Percentiles rank a stretch among this genome's conserved stretches.
Conservation (phyloP, 805 yeast genomes). For the Jamesozyma jinghongensis region DNA sequence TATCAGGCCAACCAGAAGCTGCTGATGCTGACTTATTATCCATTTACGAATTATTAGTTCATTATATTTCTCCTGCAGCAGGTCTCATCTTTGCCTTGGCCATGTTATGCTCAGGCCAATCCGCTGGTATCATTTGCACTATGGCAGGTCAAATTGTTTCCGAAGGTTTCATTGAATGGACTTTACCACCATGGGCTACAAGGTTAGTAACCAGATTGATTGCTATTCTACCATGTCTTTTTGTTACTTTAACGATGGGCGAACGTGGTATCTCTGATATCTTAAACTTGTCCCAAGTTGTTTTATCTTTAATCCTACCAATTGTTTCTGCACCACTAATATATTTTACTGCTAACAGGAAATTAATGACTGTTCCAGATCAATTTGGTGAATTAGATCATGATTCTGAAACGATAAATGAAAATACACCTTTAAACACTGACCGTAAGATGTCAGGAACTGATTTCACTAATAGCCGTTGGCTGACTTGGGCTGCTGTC, state of each 20-base stretch:
- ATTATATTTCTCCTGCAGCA: constrained; percentile 73
- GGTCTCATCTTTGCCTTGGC: constrained; percentile 87
- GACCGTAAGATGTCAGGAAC: constrained; percentile 23
- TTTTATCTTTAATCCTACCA: constrained; percentile 70
- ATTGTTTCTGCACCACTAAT: constrained; percentile 83
- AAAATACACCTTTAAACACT: constrained; percentile 23
- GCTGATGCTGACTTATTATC: constrained; percentile 77
- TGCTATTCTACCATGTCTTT: constrained; percentile 77
- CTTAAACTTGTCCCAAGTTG: constrained; percentile 76
- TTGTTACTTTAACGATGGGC: constrained; percentile 65
- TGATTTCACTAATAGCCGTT: constrained; percentile 64
- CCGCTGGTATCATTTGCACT: constrained; percentile 92
- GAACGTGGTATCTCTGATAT: constrained; percentile 71
- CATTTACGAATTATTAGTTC: constrained; percentile 60
- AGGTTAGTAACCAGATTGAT: constrained; percentile 72
- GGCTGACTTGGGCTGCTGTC: constrained; percentile 45
- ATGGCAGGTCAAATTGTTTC: constrained; percentile 90
- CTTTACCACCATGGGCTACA: constrained; percentile 72
- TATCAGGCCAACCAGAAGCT: constrained; percentile 53
- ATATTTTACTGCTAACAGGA: constrained; percentile 63
- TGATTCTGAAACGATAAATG: constrained; percentile 11
- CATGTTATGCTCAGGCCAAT: constrained; percentile 81
- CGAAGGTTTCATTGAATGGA: constrained; percentile 79
- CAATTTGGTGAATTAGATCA: constrained; percentile 7
- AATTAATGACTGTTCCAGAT: constrained; percentile 52